Conservation (phyloP, 768 basidiomycete species). For the Termitomyces sp. region DNA sequence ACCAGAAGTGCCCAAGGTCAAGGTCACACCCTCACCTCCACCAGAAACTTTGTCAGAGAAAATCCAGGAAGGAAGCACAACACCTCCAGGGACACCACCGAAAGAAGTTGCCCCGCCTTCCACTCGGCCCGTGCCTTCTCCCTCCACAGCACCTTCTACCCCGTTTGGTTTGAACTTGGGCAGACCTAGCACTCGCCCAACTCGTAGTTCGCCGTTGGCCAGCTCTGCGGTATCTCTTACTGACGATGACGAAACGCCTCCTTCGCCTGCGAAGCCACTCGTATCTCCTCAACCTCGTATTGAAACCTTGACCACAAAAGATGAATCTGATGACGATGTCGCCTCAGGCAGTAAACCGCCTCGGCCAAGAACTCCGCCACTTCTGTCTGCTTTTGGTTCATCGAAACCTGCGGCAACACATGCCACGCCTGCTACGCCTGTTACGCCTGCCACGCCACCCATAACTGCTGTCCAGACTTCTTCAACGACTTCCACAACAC, state of each 20-base stretch:
- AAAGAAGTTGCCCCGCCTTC: slow-evolving; percentile 35
- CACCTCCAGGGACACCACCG: slow-evolving; percentile 60
- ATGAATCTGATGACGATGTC: slow-evolving; percentile 15
- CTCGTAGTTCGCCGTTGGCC: slow-evolving; percentile 75
- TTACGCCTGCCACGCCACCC: not conserved
- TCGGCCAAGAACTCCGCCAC: slow-evolving; percentile 46
- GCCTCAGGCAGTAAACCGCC: slow-evolving; percentile 18
- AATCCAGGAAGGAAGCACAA: slow-evolving; percentile 42
- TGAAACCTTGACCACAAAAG: slow-evolving; percentile 25
- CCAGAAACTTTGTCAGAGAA: slow-evolving; percentile 22
- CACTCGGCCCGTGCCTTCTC: slow-evolving; percentile 17
- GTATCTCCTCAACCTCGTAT: slow-evolving; percentile 34
- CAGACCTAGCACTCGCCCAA: slow-evolving; percentile 58
- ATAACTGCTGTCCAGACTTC: not conserved
- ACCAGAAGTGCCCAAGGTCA: slow-evolving; percentile 39
- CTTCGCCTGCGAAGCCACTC: slow-evolving; percentile 22
- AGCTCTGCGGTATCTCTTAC: slow-evolving; percentile 39
- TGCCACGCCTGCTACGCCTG: not conserved
- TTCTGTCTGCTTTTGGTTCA: slow-evolving; percentile 27
- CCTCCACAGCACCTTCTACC: slow-evolving; percentile 31
- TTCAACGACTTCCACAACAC: not conserved
- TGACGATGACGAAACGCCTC: slow-evolving; percentile 31
- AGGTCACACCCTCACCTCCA: slow-evolving; percentile 28
- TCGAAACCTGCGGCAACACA: not conserved
- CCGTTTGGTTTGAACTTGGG: slow-evolving; percentile 43